Base-by-base conservation (phyloP, 805 yeast species). In the Ogataea ganodermae region DNA sequence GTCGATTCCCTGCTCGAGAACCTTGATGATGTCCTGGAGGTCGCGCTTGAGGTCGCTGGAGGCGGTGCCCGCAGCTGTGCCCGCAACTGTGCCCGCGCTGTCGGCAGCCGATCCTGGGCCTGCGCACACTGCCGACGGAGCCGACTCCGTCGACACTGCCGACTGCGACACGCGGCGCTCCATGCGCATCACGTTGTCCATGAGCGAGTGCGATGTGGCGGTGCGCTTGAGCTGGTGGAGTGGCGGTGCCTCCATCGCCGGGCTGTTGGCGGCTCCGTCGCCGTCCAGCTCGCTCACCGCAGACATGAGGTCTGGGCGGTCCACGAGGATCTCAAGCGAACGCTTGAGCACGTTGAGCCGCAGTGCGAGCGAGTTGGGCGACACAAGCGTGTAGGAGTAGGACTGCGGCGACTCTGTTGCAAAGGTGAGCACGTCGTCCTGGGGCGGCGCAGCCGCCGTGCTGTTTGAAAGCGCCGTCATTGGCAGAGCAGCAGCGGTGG, bases 321-420 rank as follows among this genome's bases (percentile, higher is more conserved):
- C 85, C 43, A 83, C 70, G 32, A 89, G 68, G 35, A 88, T 84
- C 62, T 88, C 89, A 44, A 89, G 66, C 5, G 95, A 85, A 55
- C 94, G 69, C 60, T 83, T 86, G 56, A 89, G 70, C 13, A 87
- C 90, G 46, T 83, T 83, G 50, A 89, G 67, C 46, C 96, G 71
- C 40, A 87, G 77, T 0, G 94, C 88, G 46, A 89, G 66, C 1
- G 95, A 84, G 61, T 86, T 86, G 8, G 91, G 94, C 1, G 92
- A 83, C 46, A 88, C 68, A 45, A 86, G 87, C 2, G 94, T 89
- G 62, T 89, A 89, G 0, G 96, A 87, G 61, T 86, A 89, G 1
- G 95, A 86, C 62, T 86, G 91, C 1, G 94, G 80, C 10, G 94
- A 86, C 56, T 86, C 90, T 21, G 82, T 80, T 4, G 92, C 89